Conservation (phyloP, 2,329 filamentous ascomycete species). For the Pseudocercospora vitis region DNA sequence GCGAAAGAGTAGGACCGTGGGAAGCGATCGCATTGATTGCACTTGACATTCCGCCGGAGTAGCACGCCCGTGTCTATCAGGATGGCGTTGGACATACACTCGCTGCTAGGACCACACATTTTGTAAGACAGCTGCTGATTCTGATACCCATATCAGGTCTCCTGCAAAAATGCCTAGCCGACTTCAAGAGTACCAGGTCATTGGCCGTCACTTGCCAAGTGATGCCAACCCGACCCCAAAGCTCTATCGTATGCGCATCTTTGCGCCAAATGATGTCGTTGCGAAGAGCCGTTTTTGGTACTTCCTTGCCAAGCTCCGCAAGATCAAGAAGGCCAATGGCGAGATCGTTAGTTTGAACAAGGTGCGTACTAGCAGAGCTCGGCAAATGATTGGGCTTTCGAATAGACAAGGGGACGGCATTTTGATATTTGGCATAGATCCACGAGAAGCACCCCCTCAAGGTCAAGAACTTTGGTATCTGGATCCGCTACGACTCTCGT, state of each 20-base stretch:
- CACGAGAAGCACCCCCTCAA: constrained; percentile 98
- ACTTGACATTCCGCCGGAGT: constrained; percentile 1
- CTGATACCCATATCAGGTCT: constrained; percentile 30
- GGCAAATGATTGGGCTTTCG: neutral
- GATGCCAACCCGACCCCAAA: constrained; percentile 96
- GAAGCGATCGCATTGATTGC: constrained; percentile 10
- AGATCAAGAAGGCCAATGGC: constrained; percentile 99
- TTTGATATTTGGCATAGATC: constrained; percentile 60
- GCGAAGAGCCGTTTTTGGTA: constrained; percentile 99
- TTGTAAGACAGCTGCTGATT: constrained; percentile 41
- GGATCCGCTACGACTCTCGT: constrained; percentile 99
- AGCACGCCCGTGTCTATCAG: neutral
- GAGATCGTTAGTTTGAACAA: constrained; percentile 97
- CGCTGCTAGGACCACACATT: constrained; percentile 18
- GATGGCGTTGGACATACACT: constrained; percentile 2
- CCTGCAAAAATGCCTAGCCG: constrained; percentile 39
- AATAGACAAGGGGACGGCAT: neutral
- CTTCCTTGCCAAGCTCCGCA: constrained; percentile 97
- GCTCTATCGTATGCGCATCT: constrained; percentile 99
- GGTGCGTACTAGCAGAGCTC: constrained; percentile 61
- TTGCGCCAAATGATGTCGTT: constrained; percentile 95
- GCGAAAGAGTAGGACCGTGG: neutral
- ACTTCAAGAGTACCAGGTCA: constrained; percentile 99
- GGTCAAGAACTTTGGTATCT: constrained; percentile 99
- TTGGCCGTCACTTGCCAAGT: constrained; percentile 97